Evolutionary conservation across 805 yeast genomes (phyloP).

Genomic region (Candida broadrunensis): DNA sequence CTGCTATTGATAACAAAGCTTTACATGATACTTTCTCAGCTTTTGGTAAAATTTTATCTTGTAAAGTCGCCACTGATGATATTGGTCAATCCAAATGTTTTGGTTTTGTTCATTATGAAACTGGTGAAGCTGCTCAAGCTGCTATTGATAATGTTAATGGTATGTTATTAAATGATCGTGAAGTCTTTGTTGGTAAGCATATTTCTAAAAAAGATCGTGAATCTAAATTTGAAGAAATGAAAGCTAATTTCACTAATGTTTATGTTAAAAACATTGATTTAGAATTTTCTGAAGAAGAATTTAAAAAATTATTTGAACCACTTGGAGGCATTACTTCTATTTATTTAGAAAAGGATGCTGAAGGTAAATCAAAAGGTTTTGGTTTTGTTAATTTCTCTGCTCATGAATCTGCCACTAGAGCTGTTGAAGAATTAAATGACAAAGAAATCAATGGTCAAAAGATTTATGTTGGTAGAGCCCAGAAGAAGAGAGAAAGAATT

Average conservation of each 20-base stretch:
- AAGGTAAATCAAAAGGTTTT: conserved; percentile 91
- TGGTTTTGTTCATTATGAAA: conserved; percentile 96
- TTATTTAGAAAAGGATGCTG: conserved; percentile 72
- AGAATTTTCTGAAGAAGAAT: conserved; percentile 68
- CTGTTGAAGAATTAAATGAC: conserved; percentile 90
- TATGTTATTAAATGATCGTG: conserved; percentile 94
- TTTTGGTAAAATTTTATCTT: conserved; percentile 91
- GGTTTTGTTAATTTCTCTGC: conserved; percentile 90
- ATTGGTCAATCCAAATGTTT: conserved; percentile 90
- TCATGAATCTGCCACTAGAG: conserved; percentile 86
- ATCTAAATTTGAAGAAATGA: conserved; percentile 84
- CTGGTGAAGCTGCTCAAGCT: conserved; percentile 85
- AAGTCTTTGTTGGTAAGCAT: conserved; percentile 94
- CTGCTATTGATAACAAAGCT: conserved; percentile 98
- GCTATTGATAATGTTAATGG: conserved; percentile 98
- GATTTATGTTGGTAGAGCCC: conserved; percentile 97
- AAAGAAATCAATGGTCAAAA: conserved; percentile 79
- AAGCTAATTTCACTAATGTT: conserved; percentile 93
- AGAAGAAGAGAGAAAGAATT: conserved; percentile 96
- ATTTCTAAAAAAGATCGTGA: conserved; percentile 90
- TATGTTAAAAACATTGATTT: conserved; percentile 86
- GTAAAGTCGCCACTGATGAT: conserved; percentile 96
- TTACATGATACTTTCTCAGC: conserved; percentile 97
- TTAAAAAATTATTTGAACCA: conserved; percentile 66
- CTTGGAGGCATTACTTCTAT: conserved; percentile 84